Base-by-base conservation (phyloP, 495 filamentous ascomycete genomes). In the Penicillium steckii region DNA sequence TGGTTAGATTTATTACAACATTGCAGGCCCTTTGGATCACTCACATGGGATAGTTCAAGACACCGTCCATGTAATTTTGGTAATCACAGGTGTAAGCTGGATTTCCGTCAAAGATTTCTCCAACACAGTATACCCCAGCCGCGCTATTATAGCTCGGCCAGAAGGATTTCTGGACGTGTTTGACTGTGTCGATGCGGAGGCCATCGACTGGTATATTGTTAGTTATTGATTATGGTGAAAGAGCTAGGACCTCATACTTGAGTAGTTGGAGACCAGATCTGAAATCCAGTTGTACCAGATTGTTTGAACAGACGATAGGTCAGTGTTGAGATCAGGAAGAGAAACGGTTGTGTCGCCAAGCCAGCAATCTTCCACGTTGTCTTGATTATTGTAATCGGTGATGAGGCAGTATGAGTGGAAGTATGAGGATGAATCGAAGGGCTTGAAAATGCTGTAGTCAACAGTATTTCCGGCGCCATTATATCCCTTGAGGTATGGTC, bases 151-250 rank as follows among this genome's bases (percentile, higher is more conserved):
- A 92, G 15, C 61, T 76, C 0, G 81, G 66, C 78, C 82, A 93
- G 71, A 91, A 93, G 23, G 76, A 76, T 48, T 81, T 77, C 59
- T 87, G 79, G 29, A 90, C 85, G 54, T 95, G 82, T 57, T 85
- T 86, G 8, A 82, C 85, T 5, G 85, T 88, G 61, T 94, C 90
- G 30, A 94, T 74, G n/a, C 90, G 84, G 23, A 95, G 75, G 1
- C 87, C 90, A 56, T 95, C 90, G 53, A 95, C 72, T 76, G 37
- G 0, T 19, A 1, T 2, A 4, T 23, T 17, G 41, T 43, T 22
- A 53, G 41, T 23, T 17, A 40, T 15, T 5, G 38, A n/a, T 8
- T 12, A 10, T 18, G 17, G 5, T n/a, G 7, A 13, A 37, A 22
- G 15, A 22, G 9, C 2, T 7, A n/a, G 3, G 12, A 8, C 10